Base-by-base conservation (phyloP, 805 yeast genomes). In the Teunomyces aglyptinius region DNA sequence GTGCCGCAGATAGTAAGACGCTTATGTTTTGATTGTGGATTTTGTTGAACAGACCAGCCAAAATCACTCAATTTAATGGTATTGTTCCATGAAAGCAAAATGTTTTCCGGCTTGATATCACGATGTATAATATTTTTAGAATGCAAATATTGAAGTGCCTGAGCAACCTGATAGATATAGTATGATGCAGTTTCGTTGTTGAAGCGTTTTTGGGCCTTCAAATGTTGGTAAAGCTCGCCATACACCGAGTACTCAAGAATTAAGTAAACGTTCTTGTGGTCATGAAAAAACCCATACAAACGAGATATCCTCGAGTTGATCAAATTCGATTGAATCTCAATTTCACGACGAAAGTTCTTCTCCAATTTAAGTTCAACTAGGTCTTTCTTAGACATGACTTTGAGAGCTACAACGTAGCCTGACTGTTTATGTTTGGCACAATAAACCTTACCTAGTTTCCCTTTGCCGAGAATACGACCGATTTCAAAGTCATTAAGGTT, bases 81-180 rank as follows among this genome's bases (percentile, higher is more conserved):
- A 52, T 90, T 87, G 59, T 88, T 81, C 49, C 83, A 77, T 5
- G 89, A 89, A 8, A 92, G 70, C 36, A 92, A 67, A 42, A 92
- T 86, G 57, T 92, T 92, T 61, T 94, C 98, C 0, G 98, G 98
- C 64, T 92, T 92, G 53, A 92, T 81, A 61, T 92, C 99, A 49
- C 98, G 76, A 60, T 92, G 99, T 22, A 92, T 86, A 38, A 94
- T 82, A 53, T 85, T 81, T 56, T 85, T 87, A 29, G 77, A 69
- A 64, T 92, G 98, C 52, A 94, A 70, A 59, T 90, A 88, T 7
- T 73, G 65, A 40, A 92, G 75, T 0, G 96, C 97, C 34, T 77
- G 76, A 0, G 96, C 85, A 65, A 90, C 86, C 62, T 94, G 98
- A 52, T 71, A 82, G 5, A 89, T 82, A 64, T 87, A 92, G 59